Evolutionary conservation across 2,329 filamentous ascomycete species (phyloP).

Genomic region (Exophiala spinifera): DNA sequence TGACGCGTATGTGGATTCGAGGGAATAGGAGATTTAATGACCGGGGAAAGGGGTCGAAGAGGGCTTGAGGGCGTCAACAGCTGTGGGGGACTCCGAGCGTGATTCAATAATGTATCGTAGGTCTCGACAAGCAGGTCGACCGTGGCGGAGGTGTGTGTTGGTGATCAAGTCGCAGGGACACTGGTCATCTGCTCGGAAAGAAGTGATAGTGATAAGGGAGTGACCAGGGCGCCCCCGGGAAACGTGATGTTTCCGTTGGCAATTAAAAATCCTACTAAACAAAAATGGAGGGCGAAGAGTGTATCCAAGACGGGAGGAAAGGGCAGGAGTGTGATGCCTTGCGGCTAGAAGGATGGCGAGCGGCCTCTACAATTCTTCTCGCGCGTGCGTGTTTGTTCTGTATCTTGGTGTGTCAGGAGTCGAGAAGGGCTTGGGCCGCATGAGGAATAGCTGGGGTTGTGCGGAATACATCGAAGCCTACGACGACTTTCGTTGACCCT

Average conservation of each 20-base stretch:
- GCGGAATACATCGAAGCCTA: no score
- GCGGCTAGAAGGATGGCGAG: neutral
- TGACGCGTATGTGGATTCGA: conserved; percentile 5
- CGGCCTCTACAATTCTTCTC: neutral
- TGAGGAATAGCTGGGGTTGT: neutral
- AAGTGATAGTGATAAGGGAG: neutral
- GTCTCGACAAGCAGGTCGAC: neutral
- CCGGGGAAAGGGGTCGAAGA: conserved; percentile 6
- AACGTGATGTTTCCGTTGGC: neutral
- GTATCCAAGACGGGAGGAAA: neutral
- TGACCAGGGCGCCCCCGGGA: neutral
- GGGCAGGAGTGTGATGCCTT: neutral
- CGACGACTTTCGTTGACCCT: neutral
- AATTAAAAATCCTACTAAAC: neutral
- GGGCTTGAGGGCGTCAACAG: conserved; percentile 6
- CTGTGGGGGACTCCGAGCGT: neutral
- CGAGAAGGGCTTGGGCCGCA: neutral
- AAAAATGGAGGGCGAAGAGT: neutral
- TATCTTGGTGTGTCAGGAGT: neutral
- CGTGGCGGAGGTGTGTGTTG: conserved; percentile 1
- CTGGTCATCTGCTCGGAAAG: neutral
- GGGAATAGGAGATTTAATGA: conserved; percentile 4
- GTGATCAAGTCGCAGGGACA: neutral
- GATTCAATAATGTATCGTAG: neutral
- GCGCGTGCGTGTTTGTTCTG: no score